Conservation (phyloP, 352 stramenopile genomes). For the Pythium folliculosum region DNA sequence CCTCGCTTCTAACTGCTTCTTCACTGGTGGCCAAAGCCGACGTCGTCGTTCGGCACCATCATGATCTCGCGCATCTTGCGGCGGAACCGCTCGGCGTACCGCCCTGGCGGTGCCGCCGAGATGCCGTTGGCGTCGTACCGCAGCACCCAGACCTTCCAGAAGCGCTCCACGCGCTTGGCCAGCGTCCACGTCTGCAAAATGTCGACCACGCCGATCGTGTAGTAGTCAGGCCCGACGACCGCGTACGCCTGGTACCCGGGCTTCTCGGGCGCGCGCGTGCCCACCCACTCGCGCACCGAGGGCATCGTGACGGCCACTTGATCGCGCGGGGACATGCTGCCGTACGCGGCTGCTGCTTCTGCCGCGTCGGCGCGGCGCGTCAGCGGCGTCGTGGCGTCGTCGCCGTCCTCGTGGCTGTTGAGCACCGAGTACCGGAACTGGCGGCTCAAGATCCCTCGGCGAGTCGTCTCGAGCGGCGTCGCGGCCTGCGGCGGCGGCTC, state of each 20-base stretch:
- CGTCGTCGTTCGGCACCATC: slow-evolving; percentile 65
- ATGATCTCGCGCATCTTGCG: slow-evolving; percentile 84
- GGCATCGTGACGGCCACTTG: slow-evolving; percentile 33
- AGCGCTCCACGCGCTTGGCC: slow-evolving; percentile 74
- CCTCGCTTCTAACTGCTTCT: neutral
- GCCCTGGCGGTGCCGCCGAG: slow-evolving; percentile 69
- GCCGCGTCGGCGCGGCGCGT: slow-evolving; percentile 17
- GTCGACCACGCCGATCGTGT: slow-evolving; percentile 89
- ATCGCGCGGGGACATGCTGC: slow-evolving; percentile 38
- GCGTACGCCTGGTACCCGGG: slow-evolving; percentile 67
- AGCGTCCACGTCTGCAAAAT: slow-evolving; percentile 91
- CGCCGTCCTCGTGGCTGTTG: slow-evolving; percentile 45
- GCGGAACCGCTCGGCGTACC: slow-evolving; percentile 82
- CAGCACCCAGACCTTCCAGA: slow-evolving; percentile 85
- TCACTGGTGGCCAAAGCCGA: slow-evolving; percentile 50
- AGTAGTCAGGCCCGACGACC: slow-evolving; percentile 84
- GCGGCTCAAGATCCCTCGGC: slow-evolving; percentile 56
- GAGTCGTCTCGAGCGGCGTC: slow-evolving; percentile 29
- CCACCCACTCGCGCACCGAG: slow-evolving; percentile 49
- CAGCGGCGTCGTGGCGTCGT: slow-evolving; percentile 52
- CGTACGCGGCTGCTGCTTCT: slow-evolving; percentile 31
- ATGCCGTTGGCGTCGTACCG: slow-evolving; percentile 72
- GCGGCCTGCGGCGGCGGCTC: slow-evolving; percentile 36
- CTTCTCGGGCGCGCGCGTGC: slow-evolving; percentile 60
- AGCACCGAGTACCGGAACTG: slow-evolving; percentile 78